Evolutionary conservation across 2,329 filamentous ascomycete genomes (phyloP).

Genomic region (Aspergillus udagawae): DNA sequence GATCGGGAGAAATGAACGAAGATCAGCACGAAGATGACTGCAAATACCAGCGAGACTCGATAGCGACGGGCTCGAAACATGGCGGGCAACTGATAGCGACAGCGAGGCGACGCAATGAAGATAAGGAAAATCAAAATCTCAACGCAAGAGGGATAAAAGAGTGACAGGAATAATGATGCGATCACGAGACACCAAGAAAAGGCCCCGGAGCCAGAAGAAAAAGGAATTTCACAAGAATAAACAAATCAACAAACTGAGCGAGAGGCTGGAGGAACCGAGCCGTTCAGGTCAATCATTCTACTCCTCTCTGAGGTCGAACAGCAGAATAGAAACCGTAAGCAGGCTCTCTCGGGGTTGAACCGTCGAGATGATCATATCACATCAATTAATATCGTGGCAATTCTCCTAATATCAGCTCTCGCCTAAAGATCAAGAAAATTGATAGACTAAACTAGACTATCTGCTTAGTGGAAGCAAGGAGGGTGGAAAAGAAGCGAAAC

Average conservation of each 20-base stretch:
- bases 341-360: not conserved
- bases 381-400: not conserved
- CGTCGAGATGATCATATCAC: not conserved
- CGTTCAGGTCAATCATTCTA: not conserved
- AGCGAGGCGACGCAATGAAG: not conserved
- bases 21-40: constrained; percentile 39
- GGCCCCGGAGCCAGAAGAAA: not conserved
- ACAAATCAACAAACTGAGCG: not conserved
- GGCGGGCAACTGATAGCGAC: constrained; percentile 7
- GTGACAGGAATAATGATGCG: not conserved
- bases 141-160: not conserved
- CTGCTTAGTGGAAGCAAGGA: not conserved
- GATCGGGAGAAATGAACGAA: constrained; percentile 51
- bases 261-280: not conserved
- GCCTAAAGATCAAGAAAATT: not conserved
- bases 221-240: not conserved
- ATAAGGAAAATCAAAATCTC: constrained; percentile 3
- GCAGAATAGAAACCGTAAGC: not conserved
- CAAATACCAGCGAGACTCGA: constrained; percentile 44
- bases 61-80: constrained; percentile 50
- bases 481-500: constrained; percentile 2
- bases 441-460: not conserved
- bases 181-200: not conserved
- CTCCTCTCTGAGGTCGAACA: not conserved
- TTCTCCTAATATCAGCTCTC: not conserved